phyloP scores from a whole-genome alignment of 2,329 filamentous ascomycete genomes.

The Pestalotiopsis sp. region DNA sequence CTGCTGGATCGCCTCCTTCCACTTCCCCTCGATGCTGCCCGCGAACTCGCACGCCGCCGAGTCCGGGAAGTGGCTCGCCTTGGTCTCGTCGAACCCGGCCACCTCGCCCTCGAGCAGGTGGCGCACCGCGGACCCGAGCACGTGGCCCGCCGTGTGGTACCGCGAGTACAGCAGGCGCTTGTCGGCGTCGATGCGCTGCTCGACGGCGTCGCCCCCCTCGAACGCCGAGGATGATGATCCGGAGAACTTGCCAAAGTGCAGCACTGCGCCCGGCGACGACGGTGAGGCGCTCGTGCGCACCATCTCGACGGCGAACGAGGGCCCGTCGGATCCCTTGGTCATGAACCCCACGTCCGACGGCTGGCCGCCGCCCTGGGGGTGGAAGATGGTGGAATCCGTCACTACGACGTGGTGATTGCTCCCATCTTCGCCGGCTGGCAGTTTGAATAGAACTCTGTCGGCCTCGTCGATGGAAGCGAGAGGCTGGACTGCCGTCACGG shows the following conservation, averaged over 20 bases:
- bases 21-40: slow-evolving; percentile 66
- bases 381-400: slow-evolving; percentile 71
- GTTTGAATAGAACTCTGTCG: slow-evolving; percentile 61
- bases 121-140: slow-evolving; percentile 69
- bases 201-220: slow-evolving; percentile 48
- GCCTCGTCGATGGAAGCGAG: slow-evolving; percentile 52
- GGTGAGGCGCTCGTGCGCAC: slow-evolving; percentile 57
- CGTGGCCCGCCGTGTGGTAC: slow-evolving; percentile 74
- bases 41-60: slow-evolving; percentile 69
- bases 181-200: slow-evolving; percentile 61
- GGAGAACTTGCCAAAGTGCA: slow-evolving; percentile 68
- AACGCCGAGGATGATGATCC: too few relatives aligned
- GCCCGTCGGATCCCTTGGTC: slow-evolving; percentile 25
- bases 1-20: slow-evolving; percentile 63
- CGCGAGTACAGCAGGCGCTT: slow-evolving; percentile 67
- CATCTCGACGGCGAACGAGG: slow-evolving; percentile 53
- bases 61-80: slow-evolving; percentile 73
- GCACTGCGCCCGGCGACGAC: slow-evolving; percentile 53
- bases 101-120: slow-evolving; percentile 56
- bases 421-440: slow-evolving; percentile 45
- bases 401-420: slow-evolving; percentile 50
- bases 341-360: slow-evolving; percentile 69
- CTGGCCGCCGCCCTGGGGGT: slow-evolving; percentile 75
- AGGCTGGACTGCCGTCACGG: slow-evolving; percentile 48
- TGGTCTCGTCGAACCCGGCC: slow-evolving; percentile 63